A percentile compares a stretch with the other conserved stretches of the same genome.
Evolutionary conservation across 75 land plant genomes (phyloP).

Genomic region (Isoetes taiwanensis): DNA sequence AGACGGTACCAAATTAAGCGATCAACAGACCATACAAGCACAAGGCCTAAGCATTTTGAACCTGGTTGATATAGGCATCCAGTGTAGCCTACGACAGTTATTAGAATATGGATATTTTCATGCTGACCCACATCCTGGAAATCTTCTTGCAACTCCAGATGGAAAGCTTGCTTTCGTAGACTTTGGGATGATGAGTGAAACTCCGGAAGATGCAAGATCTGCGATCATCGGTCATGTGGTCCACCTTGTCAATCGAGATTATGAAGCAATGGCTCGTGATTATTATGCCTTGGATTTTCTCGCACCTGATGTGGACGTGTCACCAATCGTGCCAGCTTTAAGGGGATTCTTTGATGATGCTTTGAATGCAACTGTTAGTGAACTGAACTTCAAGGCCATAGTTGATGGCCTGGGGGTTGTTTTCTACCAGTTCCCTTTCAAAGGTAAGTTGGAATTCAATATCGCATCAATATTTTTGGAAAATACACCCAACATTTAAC

Average conservation of each 20-base stretch:
- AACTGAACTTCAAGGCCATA: constrained; percentile 88
- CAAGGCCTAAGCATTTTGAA: constrained; percentile 74
- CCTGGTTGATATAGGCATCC: constrained; percentile 85
- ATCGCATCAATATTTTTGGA: too few relatives aligned
- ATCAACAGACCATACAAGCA: constrained; percentile 64
- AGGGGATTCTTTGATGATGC: constrained; percentile 82
- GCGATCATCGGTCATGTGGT: constrained; percentile 97
- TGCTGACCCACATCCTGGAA: constrained; percentile 99
- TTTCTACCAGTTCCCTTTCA: constrained; percentile 84
- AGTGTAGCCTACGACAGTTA: constrained; percentile 89
- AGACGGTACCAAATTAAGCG: constrained; percentile 81
- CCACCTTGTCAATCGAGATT: constrained; percentile 98
- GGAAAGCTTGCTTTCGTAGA: constrained; percentile 96
- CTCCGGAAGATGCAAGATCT: constrained; percentile 76
- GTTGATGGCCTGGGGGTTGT: constrained; percentile 97
- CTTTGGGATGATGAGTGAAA: constrained; percentile 99
- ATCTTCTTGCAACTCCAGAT: constrained; percentile 89
- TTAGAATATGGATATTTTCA: constrained; percentile 98
- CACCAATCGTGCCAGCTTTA: constrained; percentile 92
- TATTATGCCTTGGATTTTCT: constrained; percentile 86
- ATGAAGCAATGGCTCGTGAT: constrained; percentile 97
- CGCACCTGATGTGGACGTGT: constrained; percentile 73
- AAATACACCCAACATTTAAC: too few relatives aligned
- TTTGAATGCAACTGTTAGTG: constrained; percentile 82
- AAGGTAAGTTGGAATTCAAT: constrained; percentile 45